Evolutionary conservation across 495 filamentous ascomycete genomes (phyloP), one percentile per base, ranked within the genome.

Genomic region (Xylaria castorea): DNA sequence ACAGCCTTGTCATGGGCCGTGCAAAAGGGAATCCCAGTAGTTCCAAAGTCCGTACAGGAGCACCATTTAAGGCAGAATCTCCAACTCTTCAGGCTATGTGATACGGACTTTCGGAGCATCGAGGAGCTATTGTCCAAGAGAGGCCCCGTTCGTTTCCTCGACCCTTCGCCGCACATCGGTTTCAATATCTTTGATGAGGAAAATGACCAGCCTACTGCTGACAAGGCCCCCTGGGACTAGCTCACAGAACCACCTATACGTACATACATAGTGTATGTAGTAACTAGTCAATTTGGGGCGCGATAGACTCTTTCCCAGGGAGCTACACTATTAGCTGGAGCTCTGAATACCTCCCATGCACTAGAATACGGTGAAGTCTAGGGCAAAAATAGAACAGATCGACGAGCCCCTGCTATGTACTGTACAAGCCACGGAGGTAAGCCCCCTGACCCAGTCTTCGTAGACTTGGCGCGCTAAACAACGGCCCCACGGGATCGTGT

Each of bases 31-130:
- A 81, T 78, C 30, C 73, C 78, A 16, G 73, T 77, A 20, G 74
- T 82, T 2, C 80, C 78, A 8, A 82, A 82, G 88, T 77, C 89
- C 76, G 70, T 93, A 85, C 38, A 91, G 86, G 63, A 88, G 89
- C 83, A 84, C 83, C 73, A 86, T 87, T 78, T 89, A 79, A 57
- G 85, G 80, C 74, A 89, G 84, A 79, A 79, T 70, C 32, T 80
- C 11, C 20, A 71, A 34, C 51, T 79, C 25, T 75, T 71, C 27
- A 73, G 68, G 22, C 62, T 82, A 5, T 71, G 76, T 20, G 78
- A 77, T 11, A 67, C 75, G 0, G 38, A 74, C 2, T 80, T 76
- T 69, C 16, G 48, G 18, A 50, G 32, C 3, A 69, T 82, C 4
- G 71, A 79, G 27, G 44, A 67, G 6, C n/a, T 80, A 0, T 68